These are phyloP conservation scores for Hypoxylon fuscum DNA, from an alignment of 495 filamentous ascomycete species.

Conservation along the genomic window DNA sequence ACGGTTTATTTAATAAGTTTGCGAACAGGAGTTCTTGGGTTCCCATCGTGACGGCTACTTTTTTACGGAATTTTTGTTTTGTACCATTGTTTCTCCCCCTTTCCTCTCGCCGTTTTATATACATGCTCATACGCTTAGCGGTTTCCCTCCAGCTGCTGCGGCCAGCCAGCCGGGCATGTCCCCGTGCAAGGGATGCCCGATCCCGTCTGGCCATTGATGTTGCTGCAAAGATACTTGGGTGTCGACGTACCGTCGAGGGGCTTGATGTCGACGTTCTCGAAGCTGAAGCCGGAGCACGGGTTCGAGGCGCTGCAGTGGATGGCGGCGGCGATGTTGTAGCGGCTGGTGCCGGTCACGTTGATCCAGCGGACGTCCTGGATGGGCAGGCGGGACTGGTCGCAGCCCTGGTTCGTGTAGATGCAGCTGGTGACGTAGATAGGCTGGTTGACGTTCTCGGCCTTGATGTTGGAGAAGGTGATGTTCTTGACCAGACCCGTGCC, in stretches of 20 bases:
- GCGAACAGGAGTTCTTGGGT: background rate
- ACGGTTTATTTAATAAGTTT: background rate
- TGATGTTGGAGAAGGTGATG: constrained; percentile 62
- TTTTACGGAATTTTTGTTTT: too few relatives aligned
- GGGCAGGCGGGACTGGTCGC: constrained; percentile 61
- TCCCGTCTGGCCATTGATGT: constrained; percentile 52
- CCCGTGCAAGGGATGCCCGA: constrained; percentile 53
- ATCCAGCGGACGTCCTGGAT: constrained; percentile 63
- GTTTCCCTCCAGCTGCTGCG: constrained; percentile 57
- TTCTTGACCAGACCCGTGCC: constrained; percentile 58
- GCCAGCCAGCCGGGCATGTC: constrained; percentile 53
- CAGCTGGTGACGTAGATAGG: constrained; percentile 67
- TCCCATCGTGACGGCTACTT: too few relatives aligned
- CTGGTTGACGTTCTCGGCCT: constrained; percentile 58
- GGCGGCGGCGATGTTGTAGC: constrained; percentile 63
- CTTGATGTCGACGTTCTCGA: constrained; percentile 61
- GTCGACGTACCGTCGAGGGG: constrained; percentile 50
- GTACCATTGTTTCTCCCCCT: background rate
- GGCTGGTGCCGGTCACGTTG: constrained; percentile 64
- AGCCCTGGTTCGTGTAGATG: constrained; percentile 61
- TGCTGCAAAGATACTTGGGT: constrained; percentile 56
- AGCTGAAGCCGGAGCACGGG: constrained; percentile 59
- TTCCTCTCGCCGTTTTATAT: too few relatives aligned
- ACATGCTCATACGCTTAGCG: constrained; percentile 22
- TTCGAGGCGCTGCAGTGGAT: constrained; percentile 61